A percentile compares a stretch with the other conserved stretches of the same genome.
Conservation (phyloP, 23 red algal genomes). For the Gracilariopsis chorda region DNA sequence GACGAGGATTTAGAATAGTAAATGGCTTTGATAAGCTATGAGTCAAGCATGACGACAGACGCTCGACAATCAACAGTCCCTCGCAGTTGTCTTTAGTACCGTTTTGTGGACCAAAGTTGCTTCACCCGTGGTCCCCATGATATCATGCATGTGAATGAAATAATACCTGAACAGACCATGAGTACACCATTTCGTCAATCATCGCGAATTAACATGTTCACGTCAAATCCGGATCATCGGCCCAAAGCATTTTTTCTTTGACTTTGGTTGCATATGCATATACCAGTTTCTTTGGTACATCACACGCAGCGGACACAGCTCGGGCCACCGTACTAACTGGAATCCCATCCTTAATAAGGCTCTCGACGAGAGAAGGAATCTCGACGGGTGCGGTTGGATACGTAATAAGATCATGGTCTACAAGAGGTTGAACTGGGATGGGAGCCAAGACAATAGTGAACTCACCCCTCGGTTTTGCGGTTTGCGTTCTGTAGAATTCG, state of each 20-base stretch:
- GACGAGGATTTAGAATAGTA: conserved; percentile 72
- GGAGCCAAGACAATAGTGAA: conserved; percentile 73
- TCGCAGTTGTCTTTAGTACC: too few species aligned
- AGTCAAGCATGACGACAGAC: too few species aligned
- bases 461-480: conserved; percentile 51
- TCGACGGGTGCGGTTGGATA: conserved; percentile 15
- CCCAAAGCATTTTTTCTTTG: conserved; percentile 19
- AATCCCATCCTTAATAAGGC: conserved; percentile 23
- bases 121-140: too few species aligned
- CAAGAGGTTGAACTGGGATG: neutral
- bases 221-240: too few species aligned
- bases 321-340: conserved; percentile 44
- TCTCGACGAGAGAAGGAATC: conserved; percentile 18
- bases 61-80: too few species aligned
- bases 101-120: too few species aligned
- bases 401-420: neutral
- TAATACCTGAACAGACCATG: too few species aligned
- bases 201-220: too few species aligned
- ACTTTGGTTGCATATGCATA: conserved; percentile 51
- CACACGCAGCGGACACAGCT: conserved; percentile 34
- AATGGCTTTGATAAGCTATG: too few species aligned
- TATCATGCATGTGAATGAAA: too few species aligned
- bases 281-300: conserved; percentile 38
- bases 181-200: too few species aligned
- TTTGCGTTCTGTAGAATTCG: neutral